Conservation (phyloP, 495 filamentous ascomycete species). For the Elasticomyces elasticus region DNA sequence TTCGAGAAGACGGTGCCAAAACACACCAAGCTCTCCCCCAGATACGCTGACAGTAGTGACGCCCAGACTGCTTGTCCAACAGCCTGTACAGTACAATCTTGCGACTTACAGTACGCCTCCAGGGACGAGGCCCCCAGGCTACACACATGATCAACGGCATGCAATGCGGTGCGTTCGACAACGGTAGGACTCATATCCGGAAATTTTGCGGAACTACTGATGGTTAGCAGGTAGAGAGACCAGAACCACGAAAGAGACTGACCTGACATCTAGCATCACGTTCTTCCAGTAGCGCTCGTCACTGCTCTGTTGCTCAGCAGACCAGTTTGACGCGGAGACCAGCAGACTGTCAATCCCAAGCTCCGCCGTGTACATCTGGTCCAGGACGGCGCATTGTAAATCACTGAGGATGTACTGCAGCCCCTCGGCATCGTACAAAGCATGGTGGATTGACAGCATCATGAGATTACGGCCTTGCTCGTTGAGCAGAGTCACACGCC, state of each 20-base stretch:
- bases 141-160: conserved; percentile 36
- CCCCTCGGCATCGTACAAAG: conserved; percentile 68
- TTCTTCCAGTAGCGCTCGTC: no score
- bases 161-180: conserved; percentile 29
- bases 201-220: no score
- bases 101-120: conserved; percentile 41
- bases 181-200: conserved; percentile 58
- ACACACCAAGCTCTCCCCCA: conserved; percentile 54
- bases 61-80: conserved; percentile 68
- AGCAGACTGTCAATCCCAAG: conserved; percentile 27
- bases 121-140: conserved; percentile 34
- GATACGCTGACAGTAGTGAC: conserved; percentile 57
- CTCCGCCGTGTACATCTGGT: conserved; percentile 15
- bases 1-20: conserved; percentile 68
- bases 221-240: no score
- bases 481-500: conserved; percentile 35
- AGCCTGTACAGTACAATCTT: conserved; percentile 59
- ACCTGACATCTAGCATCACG: no score
- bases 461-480: conserved; percentile 26
- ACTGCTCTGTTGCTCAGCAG: no score
- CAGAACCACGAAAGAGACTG: no score
- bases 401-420: conserved; percentile 50
- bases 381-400: conserved; percentile 36
- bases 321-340: no score
- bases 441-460: conserved; percentile 55